These are phyloP conservation scores for Leccinum barrowsii DNA, from an alignment of 768 basidiomycete genomes.

Conservation along the genomic window DNA sequence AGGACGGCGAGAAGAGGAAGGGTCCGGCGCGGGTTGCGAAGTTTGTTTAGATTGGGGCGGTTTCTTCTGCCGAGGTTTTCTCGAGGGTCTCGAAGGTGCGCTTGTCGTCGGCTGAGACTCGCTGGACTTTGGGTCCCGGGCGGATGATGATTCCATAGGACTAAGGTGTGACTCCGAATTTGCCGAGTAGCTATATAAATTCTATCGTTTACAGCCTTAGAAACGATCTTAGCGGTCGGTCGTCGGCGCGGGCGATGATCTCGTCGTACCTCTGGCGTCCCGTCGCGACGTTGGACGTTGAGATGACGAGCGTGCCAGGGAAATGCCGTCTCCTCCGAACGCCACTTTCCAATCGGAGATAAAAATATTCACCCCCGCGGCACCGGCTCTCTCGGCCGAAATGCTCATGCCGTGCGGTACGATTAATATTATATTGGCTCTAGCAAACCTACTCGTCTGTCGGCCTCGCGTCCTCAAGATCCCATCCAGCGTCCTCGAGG, in stretches of 20 bases:
- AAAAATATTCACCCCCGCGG: constrained; percentile 20
- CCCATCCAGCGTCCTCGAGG: constrained; percentile 31
- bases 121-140: constrained; percentile 42
- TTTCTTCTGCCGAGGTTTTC: constrained; percentile 55
- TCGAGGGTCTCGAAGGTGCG: constrained; percentile 36
- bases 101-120: constrained; percentile 40
- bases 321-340: constrained; percentile 29
- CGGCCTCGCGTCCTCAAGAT: constrained; percentile 17
- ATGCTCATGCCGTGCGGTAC: not conserved
- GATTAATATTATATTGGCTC: not conserved
- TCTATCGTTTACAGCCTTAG: constrained; percentile 1
- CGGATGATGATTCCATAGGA: constrained; percentile 49
- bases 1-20: constrained; percentile 25
- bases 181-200: constrained; percentile 27
- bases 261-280: constrained; percentile 20
- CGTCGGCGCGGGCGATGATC: constrained; percentile 4
- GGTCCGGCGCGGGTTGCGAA: constrained; percentile 15
- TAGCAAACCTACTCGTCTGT: constrained; percentile 10
- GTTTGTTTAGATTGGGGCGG: constrained; percentile 30
- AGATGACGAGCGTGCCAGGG: constrained; percentile 15
- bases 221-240: constrained; percentile 11
- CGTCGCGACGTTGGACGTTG: constrained; percentile 11
- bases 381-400: constrained; percentile 1
- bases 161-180: constrained; percentile 27
- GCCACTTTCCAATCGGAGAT: constrained; percentile 23